Evolutionary conservation across 495 filamentous ascomycete genomes (phyloP), one percentile per base, ranked within the genome.

Genomic region (Tricharina praecox): DNA sequence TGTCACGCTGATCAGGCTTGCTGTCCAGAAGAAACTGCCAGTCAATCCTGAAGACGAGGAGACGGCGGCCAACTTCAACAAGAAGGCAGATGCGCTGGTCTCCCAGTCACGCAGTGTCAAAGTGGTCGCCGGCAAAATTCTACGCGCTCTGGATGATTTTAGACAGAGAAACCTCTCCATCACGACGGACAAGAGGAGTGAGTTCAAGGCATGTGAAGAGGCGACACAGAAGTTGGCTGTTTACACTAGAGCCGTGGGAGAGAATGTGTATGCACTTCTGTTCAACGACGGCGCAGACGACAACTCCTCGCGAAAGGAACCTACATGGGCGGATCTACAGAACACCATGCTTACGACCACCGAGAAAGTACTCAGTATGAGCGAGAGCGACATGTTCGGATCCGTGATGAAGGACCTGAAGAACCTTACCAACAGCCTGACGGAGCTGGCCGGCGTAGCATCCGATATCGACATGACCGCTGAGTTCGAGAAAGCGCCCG

Each of bases 51-150:
- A 74, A 11, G 72, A 76, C 15, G 73, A 77, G 46, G 68, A 66
- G 37, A 67, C 68, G 34, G 68, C 69, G n/a, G 62, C 71, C 25
- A 72, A 80, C 55, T 76, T 93, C 34, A 53, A 72, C n/a, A 74
- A 72, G 52, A 81, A 80, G 58, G 67, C 78, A 13, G 85, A 94
- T 26, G 62, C 67, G 5, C 73, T 90, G 18, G 69, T 87, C 50
- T 73, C 70, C 25, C 78, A 83, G 53, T 79, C 81, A 3, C 76
- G 88, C 44, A 85, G 80, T 58, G 72, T 79, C 26, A 94, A 93
- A 64, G 83, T 94, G 18, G 71, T 92, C 20, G 77, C 79, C 52
- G 70, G 74, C 41, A 96, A 96, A 63, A 76, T 83, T 3, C 69
- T 80, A 13, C 73, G 81, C 26, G 72, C 82, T 25, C 64, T 95